Evolutionary conservation across 352 stramenopile species (phyloP).

Genomic region (Globisporangium acanthophoron): DNA sequence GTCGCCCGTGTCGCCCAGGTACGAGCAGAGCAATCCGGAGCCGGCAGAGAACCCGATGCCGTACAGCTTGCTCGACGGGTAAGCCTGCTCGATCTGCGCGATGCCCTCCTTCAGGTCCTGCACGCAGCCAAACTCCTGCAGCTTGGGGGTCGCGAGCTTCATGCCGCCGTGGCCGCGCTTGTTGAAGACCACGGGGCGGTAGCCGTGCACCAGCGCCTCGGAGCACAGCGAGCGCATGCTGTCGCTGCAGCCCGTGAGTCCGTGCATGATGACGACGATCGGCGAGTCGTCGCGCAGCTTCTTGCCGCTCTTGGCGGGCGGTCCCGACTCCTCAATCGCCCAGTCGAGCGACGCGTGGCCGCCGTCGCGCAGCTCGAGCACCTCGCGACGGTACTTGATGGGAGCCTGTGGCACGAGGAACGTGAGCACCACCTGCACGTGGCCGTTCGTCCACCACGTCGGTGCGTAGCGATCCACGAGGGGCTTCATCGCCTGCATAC

Average conservation of each 20-base stretch:
- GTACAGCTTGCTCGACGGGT: conserved; percentile 43
- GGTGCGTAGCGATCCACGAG: conserved; percentile 32
- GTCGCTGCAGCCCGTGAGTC: conserved; percentile 58
- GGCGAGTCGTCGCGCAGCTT: conserved; percentile 24
- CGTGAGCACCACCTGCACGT: conserved; percentile 67
- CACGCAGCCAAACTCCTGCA: conserved; percentile 69
- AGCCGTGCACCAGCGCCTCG: conserved; percentile 52
- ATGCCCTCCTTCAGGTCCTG: conserved; percentile 54
- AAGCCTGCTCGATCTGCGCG: conserved; percentile 35
- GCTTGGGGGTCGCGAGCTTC: conserved; percentile 49
- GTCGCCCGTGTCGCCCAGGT: conserved; percentile 58
- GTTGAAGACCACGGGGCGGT: conserved; percentile 81
- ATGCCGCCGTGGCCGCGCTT: conserved; percentile 75
- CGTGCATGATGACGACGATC: conserved; percentile 63
- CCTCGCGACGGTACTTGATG: conserved; percentile 52
- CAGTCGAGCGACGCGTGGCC: conserved; percentile 69
- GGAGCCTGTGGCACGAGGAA: conserved; percentile 56
- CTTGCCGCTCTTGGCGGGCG: background rate
- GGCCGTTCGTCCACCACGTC: conserved; percentile 73
- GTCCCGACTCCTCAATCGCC: conserved; percentile 32
- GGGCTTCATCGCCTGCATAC: background rate
- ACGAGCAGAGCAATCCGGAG: conserved; percentile 63
- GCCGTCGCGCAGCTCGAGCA: conserved; percentile 52
- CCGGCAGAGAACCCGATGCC: conserved; percentile 73
- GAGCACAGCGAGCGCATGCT: conserved; percentile 62